Conservation (phyloP, 108 stramenopile species). For the Epithemia pelagica region DNA sequence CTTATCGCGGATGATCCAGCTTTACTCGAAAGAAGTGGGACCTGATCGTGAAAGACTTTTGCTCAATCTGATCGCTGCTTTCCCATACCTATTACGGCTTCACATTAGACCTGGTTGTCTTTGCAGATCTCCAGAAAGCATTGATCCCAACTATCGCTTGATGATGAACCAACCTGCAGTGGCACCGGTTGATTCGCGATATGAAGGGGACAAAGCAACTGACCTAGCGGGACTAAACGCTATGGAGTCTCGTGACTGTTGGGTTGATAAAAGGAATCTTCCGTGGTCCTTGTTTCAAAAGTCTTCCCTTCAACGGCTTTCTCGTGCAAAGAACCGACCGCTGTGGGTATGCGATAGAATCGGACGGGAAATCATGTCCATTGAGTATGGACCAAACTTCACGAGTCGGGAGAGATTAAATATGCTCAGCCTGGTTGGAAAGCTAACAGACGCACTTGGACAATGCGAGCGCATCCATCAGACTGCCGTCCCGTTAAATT, state of each 20-base stretch:
- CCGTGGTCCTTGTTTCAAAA: conserved; percentile 52
- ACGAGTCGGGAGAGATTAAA: conserved; percentile 59
- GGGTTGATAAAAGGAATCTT: conserved; percentile 46
- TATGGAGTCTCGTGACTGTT: conserved; percentile 43
- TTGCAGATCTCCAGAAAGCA: conserved; percentile 12
- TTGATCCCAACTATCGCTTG: conserved; percentile 7
- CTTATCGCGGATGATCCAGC: conserved; percentile 54
- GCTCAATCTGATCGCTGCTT: conserved; percentile 50
- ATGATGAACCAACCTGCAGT: conserved; percentile 7
- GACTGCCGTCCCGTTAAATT: conserved; percentile 85
- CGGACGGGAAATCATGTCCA: conserved; percentile 37
- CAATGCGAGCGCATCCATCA: conserved; percentile 85
- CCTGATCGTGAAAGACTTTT: conserved; percentile 30
- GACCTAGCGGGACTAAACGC: conserved; percentile 14
- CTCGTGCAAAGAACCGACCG: conserved; percentile 54
- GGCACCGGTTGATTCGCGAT: conserved; percentile 11
- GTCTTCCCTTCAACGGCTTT: conserved; percentile 26
- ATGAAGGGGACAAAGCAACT: conserved; percentile 16
- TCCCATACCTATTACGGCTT: conserved; percentile 65
- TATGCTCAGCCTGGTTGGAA: conserved; percentile 43
- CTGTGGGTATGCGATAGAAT: conserved; percentile 60
- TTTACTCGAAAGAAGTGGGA: conserved; percentile 67
- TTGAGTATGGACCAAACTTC: conserved; percentile 39
- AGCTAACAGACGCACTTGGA: conserved; percentile 63
- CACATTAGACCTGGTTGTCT: conserved; percentile 57